phyloP scores from a whole-genome alignment of 805 yeast species.

The Ogataea minuta region DNA sequence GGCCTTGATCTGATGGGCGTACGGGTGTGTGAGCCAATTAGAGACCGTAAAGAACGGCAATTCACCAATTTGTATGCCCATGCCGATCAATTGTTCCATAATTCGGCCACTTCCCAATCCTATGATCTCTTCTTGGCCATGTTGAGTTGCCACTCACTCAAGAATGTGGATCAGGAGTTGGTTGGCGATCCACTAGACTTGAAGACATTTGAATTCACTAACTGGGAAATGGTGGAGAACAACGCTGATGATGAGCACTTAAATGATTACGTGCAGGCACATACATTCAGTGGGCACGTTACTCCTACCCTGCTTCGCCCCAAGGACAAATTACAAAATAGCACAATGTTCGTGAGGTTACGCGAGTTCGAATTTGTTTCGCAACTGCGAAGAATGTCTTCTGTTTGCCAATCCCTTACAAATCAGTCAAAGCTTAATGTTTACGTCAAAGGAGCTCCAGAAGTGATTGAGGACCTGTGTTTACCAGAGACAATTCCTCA shows the following conservation, averaged over 20 bases:
- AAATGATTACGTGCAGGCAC: constrained; percentile 22
- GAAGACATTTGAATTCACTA: constrained; percentile 90
- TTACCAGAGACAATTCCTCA: constrained; percentile 65
- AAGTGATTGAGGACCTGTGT: constrained; percentile 81
- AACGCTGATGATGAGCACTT: constrained; percentile 36
- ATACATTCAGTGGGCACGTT: constrained; percentile 38
- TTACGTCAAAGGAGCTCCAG: constrained; percentile 96
- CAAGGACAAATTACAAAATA: constrained; percentile 21
- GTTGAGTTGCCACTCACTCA: constrained; percentile 85
- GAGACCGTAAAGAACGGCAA: constrained; percentile 28
- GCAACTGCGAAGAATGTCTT: constrained; percentile 86
- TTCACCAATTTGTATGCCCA: constrained; percentile 25
- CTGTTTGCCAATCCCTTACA: constrained; percentile 52
- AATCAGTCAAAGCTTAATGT: constrained; percentile 37
- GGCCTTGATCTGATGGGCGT: constrained; percentile 81
- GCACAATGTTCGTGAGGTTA: constrained; percentile 37
- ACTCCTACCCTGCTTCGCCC: constrained; percentile 54
- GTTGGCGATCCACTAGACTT: constrained; percentile 93
- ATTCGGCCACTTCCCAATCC: constrained; percentile 19
- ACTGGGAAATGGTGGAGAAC: constrained; percentile 74
- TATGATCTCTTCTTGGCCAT: constrained; percentile 42
- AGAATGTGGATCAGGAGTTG: constrained; percentile 71
- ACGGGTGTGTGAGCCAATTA: constrained; percentile 36
- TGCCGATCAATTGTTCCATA: constrained; percentile 18
- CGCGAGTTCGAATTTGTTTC: constrained; percentile 81